Percentiles rank a stretch among this genome's conserved stretches.
phyloP scores from a whole-genome alignment of 768 basidiomycete species.

The Hydnomerulius pinastri region DNA sequence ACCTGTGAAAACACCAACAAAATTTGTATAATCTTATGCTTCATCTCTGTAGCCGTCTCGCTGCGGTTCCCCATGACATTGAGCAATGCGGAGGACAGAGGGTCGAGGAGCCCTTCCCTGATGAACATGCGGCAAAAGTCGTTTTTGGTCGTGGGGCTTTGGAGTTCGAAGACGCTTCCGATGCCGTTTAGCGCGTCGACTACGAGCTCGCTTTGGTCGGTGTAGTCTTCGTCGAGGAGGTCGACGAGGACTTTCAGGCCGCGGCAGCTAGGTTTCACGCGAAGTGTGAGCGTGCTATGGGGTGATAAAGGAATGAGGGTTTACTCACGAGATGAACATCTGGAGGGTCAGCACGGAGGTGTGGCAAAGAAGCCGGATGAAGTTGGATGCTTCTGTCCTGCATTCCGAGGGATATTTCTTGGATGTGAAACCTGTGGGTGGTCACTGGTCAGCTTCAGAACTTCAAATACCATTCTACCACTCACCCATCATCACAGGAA shows the following conservation, averaged over 20 bases:
- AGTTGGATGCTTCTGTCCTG: constrained; percentile 92
- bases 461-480: constrained; percentile 7
- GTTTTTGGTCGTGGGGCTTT: constrained; percentile 95
- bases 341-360: constrained; percentile 93
- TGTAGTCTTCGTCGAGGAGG: constrained; percentile 94
- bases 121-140: constrained; percentile 99
- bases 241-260: constrained; percentile 94
- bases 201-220: constrained; percentile 87
- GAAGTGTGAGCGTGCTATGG: neutral
- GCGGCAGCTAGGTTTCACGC: constrained; percentile 64
- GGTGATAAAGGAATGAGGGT: neutral
- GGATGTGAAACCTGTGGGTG: constrained; percentile 76
- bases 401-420: constrained; percentile 94
- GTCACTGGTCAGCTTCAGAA: constrained; percentile 8
- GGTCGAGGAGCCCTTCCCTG: constrained; percentile 91
- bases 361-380: constrained; percentile 89
- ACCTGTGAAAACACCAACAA: constrained; percentile 92
- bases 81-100: constrained; percentile 84
- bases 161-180: constrained; percentile 91
- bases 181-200: constrained; percentile 94
- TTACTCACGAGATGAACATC: constrained; percentile 98
- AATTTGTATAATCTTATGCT: constrained; percentile 88
- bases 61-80: constrained; percentile 82
- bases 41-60: constrained; percentile 68
- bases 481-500: constrained; percentile 91